A percentile compares a stretch with the other conserved stretches of the same genome.
Conservation (phyloP, 306 rosid species). For the Crotalaria pallida region DNA sequence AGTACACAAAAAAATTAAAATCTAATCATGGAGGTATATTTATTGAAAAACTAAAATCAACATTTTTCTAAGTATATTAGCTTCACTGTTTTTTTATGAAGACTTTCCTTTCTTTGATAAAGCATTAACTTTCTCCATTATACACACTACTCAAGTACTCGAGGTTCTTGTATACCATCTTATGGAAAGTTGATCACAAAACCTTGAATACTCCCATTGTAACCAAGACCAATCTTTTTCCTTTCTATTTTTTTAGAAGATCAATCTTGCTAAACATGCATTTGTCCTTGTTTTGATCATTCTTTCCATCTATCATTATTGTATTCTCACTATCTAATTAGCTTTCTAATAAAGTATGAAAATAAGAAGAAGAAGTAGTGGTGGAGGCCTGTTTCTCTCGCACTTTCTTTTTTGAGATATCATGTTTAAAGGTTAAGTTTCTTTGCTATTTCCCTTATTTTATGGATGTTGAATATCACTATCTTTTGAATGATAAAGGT, state of each 20-base stretch:
- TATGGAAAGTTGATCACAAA: neutral
- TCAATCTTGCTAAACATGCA: neutral
- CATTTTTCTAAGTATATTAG: too few species aligned
- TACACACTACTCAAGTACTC: too few species aligned
- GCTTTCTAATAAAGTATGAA: neutral
- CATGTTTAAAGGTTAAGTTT: neutral
- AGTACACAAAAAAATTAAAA: too few species aligned
- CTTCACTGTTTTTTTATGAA: too few species aligned
- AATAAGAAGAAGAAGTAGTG: slow-evolving; percentile 15
- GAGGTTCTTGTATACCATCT: neutral
- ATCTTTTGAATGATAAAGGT: neutral
- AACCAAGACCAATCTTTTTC: neutral
- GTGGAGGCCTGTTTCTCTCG: slow-evolving; percentile 17
- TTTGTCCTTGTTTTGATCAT: neutral
- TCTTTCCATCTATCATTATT: neutral
- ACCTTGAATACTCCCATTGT: neutral
- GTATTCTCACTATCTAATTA: neutral
- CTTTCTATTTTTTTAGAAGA: neutral
- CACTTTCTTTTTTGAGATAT: slow-evolving; percentile 16
- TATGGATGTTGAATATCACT: neutral
- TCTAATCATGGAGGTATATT: too few species aligned
- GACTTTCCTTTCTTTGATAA: too few species aligned
- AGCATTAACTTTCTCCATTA: too few species aligned
- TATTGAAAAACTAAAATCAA: too few species aligned
- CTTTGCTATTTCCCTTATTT: neutral